phyloP scores from a whole-genome alignment of 257 asterid genomes.

The Nicotiana otophora region DNA sequence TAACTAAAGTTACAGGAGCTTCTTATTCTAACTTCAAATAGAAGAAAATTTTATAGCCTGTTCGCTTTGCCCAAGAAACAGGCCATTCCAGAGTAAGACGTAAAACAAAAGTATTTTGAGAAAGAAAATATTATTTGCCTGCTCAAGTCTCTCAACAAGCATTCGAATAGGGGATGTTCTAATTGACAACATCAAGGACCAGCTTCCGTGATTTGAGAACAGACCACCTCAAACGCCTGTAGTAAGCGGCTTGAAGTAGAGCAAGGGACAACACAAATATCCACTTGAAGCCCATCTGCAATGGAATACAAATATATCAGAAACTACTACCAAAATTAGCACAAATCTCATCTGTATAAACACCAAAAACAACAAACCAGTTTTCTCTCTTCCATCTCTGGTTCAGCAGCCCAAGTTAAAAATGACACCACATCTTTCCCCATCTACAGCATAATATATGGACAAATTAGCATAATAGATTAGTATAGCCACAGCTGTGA shows the following conservation, averaged over 20 bases:
- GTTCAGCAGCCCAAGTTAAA: constrained; percentile 79
- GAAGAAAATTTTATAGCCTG: background rate
- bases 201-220: constrained; percentile 61
- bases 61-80: background rate
- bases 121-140: constrained; percentile 10
- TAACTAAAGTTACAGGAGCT: background rate
- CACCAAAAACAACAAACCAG: constrained; percentile 37
- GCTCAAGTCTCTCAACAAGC: background rate
- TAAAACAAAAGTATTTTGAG: background rate
- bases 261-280: constrained; percentile 60
- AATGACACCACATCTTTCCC: constrained; percentile 68
- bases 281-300: constrained; percentile 80
- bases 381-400: constrained; percentile 79
- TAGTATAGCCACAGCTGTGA: background rate
- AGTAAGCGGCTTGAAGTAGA: constrained; percentile 61
- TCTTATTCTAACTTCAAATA: background rate
- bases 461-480: background rate
- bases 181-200: constrained; percentile 68
- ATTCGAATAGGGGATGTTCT: background rate
- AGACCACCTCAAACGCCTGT: constrained; percentile 67
- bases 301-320: background rate
- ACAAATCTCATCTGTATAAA: background rate
- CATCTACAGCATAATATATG: constrained; percentile 33
- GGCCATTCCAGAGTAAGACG: background rate
- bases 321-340: background rate